Evolutionary conservation across 78 protist genomes (phyloP), one percentile per base, ranked within the genome.

Genomic region (Parvularia atlantis): DNA sequence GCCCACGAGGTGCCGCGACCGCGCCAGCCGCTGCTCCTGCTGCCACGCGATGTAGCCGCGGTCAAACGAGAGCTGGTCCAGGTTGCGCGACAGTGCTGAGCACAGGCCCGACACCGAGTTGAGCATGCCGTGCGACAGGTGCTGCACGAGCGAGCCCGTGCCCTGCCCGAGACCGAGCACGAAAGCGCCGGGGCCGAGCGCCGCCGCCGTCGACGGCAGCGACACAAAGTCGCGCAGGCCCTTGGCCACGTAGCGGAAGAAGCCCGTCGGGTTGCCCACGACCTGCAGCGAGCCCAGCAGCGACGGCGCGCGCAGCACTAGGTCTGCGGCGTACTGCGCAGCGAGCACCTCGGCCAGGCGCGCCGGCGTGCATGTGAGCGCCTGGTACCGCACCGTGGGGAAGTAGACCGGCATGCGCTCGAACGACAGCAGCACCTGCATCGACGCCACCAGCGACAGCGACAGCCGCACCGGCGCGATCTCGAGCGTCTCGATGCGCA

Each of bases 241-340:
- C 1, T 46, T 2, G 35, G 33, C 0, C 3, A 61, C 31, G 31
- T 6, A 4, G 16, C 36, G 48, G 14, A 61, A 2, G 10, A 61
- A 50, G 43, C 52, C 66, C 5, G 66, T 61, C 13, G 48, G 50
- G 31, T 61, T 61, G 22, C 66, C 66, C 26, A 61, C 50, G 30
- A 61, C 31, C 66, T 61, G 33, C 28, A 61, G 66, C 13, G 66
- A 61, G 66, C 66, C 66, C 14, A 61, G 13, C 11, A 61, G 52
- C n/a, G 66, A 0, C 9, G 66, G 66, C 52, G 66, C 48, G 33
- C 44, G 7, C 36, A 39, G 13, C 20, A 61, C 20, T 22, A 17
- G 31, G 36, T 61, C 48, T 6, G 14, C 14, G 19, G 6, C 31
- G 48, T 61, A 61, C 26, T 19, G 22, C 31, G 52, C n/a, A 26